Evolutionary conservation across 345 rosid species (phyloP), one percentile per base, ranked within the genome.

Genomic region (Raphanus raphanistrum): DNA sequence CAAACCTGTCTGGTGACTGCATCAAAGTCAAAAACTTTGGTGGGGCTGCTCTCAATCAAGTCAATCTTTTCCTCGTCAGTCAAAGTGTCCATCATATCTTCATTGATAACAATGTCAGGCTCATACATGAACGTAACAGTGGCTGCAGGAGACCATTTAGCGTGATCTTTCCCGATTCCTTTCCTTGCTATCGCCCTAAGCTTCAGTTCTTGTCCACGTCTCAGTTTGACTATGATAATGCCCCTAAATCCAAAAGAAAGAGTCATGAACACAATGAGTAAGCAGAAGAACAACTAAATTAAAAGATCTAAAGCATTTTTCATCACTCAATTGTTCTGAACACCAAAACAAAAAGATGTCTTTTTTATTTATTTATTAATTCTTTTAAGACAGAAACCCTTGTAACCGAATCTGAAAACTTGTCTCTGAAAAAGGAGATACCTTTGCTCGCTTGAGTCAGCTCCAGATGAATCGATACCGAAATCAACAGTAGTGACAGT

Each of bases 91-190:
- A 92, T 89, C 94, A 95, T 29, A 35, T 91, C 99, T 82, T 91
- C 94, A 70, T 95, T 92, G 63, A 92, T 90, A 26, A 84, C 83
- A 7, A 95, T 92, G n/a, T 92, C 99, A 11, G 99, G 97, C 79
- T 91, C 96, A 77, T 87, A 90, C 97, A 95, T 87, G 73, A 95
- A 91, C 59, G 99, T 92, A 13, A 92, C 98, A 35, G 99, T 92
- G n/a, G 99, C 99, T 7, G 99, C 98, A 31, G 99, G 99, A 32
- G 98, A 92, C 98, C 98, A 92, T 79, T 95, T 92, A 0, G 98
- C 98, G 55, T 95, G 98, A 89, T 95, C 98, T 83, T 92, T 95
- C 41, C 94, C 97, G 4, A 95, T 95, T 27, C 99, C 98, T 85
- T 95, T 92, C 76, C 99, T 87, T 0, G 98, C 99, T 41, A 95